Evolutionary conservation across 2,329 filamentous ascomycete species (phyloP), one percentile per base, ranked within the genome.

Genomic region (Rachicladosporium sp.): DNA sequence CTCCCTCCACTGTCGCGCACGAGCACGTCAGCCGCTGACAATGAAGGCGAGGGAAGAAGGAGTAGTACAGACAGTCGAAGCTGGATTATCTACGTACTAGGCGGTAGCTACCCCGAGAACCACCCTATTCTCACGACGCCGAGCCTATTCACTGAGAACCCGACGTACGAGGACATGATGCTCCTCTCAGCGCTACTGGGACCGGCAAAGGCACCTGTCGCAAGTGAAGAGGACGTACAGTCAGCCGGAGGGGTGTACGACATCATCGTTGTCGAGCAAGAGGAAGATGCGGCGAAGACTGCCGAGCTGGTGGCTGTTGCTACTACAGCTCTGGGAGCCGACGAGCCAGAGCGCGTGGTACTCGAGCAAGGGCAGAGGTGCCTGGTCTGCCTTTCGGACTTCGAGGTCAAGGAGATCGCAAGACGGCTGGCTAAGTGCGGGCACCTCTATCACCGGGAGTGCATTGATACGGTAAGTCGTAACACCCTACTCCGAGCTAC

Each of bases 91-190:
- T 82, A 82, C 53, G 77, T 82, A 6, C 71, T 82, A 37, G 78
- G 78, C 33, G 78, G 78, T 32, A 80, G 78, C 47, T 73, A 81
- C 38, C 77, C 78, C 2, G 77, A 81, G 49, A 79, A 80, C 47
- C 78, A 82, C 53, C 78, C 78, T 13, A 78, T 80, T 13, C 71
- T 82, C 45, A 78, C 77, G 6, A 80, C 78, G 12, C 78, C 78
- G 9, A 80, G 76, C 48, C 64, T 82, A 8, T 82, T 81, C 54
- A 82, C 77, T 11, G 78, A 82, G 58, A 76, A 78, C 37, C 78
- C 78, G 2, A 80, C 78, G 1, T 82, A 82, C 51, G 78, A 82
- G 58, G 78, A 82, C 49, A 82, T 82, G 78, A 72, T 81, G 54
- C 62, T 82, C 33, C 66, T 82, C 3, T 80, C 76, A 9, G 76